Evolutionary conservation across 1,284 basidiomycete genomes (phyloP), one percentile per base, ranked within the genome.

Genomic region (Neolentinus lepideus): DNA sequence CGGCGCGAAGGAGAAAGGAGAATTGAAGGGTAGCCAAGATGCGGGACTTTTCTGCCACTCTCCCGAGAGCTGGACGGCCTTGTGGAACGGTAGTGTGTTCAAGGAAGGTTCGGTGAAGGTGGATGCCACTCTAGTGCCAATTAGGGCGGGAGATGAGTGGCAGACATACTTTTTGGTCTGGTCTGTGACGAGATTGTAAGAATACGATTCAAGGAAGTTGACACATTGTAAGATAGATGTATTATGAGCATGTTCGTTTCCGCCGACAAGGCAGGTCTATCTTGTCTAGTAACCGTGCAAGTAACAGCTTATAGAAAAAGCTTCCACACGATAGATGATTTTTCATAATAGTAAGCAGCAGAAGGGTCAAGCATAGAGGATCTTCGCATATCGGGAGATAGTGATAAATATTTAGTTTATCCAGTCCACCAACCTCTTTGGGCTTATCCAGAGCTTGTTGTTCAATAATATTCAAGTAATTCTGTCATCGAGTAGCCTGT

Each of bases 21-120:
- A 9, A 6, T 21, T 50, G 6, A 26, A 6, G n/a, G 16, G 25
- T 26, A 29, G 47, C 27, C 24, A 50, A 21, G 24, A 57, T 19
- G 51, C 53, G 14, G 24, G 10, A 1, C 55, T 66, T 57, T 71
- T 72, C 57, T 61, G 62, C 35, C 71, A 76, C 33, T 63, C 59
- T 1, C 65, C 64, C 0, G 57, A 66, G 33, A 64, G 59, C 21
- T 74, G 70, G 70, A 26, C 10, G 9, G 55, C 59, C 9, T 19
- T 72, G 35, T 71, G 72, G 69, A 58, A 73, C 25, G 63, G 61
- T 0, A 35, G 52, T 1, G 59, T 66, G 2, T 71, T 74, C 21
- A 21, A 58, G 26, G 63, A 63, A 54, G 70, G 69, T 9, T 54
- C 58, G 8, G 66, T 71, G 2, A 60, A 46, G 19, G 67, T 63